phyloP scores from a whole-genome alignment of 1,284 basidiomycete genomes.

The Tylopilus sp. region DNA sequence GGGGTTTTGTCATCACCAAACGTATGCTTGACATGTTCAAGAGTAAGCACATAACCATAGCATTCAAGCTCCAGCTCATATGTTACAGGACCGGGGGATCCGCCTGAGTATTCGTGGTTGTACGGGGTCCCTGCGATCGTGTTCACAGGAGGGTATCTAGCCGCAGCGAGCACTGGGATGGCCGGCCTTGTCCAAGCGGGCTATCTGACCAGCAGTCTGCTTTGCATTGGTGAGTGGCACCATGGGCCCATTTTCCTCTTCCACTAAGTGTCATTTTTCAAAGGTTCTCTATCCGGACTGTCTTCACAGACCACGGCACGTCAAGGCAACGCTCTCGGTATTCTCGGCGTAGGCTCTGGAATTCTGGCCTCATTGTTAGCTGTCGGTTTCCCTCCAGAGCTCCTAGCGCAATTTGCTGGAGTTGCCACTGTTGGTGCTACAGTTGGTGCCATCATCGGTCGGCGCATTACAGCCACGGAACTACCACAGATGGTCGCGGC shows the following conservation, averaged over 20 bases:
- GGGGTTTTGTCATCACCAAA: constrained; percentile 81
- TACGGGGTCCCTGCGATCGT: constrained; percentile 74
- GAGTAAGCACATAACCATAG: constrained; percentile 42
- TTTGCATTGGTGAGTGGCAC: constrained; percentile 64
- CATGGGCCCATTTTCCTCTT: not conserved
- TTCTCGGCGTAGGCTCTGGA: constrained; percentile 77
- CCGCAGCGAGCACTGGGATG: constrained; percentile 77
- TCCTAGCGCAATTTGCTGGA: constrained; percentile 73
- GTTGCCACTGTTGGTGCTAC: constrained; percentile 68
- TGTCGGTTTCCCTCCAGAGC: constrained; percentile 73
- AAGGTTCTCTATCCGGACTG: constrained; percentile 71
- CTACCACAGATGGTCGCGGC: constrained; percentile 77
- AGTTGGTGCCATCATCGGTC: constrained; percentile 67
- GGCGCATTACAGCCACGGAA: constrained; percentile 80
- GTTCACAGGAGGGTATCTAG: constrained; percentile 77
- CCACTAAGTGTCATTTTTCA: constrained; percentile 2
- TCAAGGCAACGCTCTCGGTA: constrained; percentile 78
- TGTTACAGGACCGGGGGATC: constrained; percentile 65
- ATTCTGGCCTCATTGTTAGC: constrained; percentile 76
- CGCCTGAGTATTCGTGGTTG: constrained; percentile 80
- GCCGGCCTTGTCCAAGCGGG: constrained; percentile 83
- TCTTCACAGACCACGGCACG: constrained; percentile 75
- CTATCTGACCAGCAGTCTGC: constrained; percentile 74
- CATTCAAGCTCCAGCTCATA: constrained; percentile 1
- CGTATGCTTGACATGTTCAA: constrained; percentile 91